Base-by-base conservation (phyloP, 768 basidiomycete genomes). In the Coprinopsis marcescibilis region DNA sequence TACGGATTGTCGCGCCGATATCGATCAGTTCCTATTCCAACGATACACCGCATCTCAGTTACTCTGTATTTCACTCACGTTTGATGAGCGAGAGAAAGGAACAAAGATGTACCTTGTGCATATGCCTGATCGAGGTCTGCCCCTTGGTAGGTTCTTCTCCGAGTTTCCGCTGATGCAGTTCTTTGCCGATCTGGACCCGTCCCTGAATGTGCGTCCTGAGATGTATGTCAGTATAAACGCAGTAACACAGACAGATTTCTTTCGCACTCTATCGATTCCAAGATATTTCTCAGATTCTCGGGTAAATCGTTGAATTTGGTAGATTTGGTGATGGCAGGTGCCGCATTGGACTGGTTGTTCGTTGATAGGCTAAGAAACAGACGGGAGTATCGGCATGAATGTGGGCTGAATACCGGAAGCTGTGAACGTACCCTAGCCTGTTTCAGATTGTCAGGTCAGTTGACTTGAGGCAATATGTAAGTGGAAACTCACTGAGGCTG, bases 231-330 rank as follows among this genome's bases (percentile, higher is more conserved):
- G 29, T n/a, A 8, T 43, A 20, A 37, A 29, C 8, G 8, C 30
- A 32, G 30, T 32, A 8, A n/a, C 30, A 8, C n/a, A 8, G 8
- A 8, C 27, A 41, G 34, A 25, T 14, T 39, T 30, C 27, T 5
- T 3, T 23, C 80, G 48, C 53, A 90, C 89, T 91, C 89, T 34
- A 91, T 76, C 30, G 62, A 60, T 57, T 89, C 89, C 14, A 91
- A 68, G 3, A 64, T 69, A 51, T 65, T 79, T 63, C 80, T 85
- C 17, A 81, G 51, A 2, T 78, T 72, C 42, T 90, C 87, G 1
- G 85, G 81, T 3, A 90, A 64, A 59, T 91, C 89, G 45, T 90
- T 91, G 63, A 89, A 91, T 58, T 88, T 90, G 0, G 86, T 87
- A 0, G 71, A 65, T 58, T 73, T 77, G 3, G 69, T 67, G 23